These are phyloP conservation scores for Stagonosporopsis rhizophila DNA, from an alignment of 2,329 filamentous ascomycete species.

Conservation along the genomic window DNA sequence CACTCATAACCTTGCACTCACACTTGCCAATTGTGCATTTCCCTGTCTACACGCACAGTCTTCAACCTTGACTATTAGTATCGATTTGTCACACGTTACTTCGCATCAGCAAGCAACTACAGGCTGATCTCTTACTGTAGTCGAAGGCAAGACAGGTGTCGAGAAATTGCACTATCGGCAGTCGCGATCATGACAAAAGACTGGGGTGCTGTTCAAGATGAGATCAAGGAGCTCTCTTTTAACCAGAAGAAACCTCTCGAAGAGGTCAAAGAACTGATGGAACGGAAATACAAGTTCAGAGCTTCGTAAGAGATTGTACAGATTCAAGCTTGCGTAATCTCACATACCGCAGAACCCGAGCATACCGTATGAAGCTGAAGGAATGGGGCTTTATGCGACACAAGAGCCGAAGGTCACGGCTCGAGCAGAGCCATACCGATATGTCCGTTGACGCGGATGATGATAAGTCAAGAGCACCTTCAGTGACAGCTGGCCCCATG, in stretches of 20 bases:
- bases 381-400: conserved; percentile 46
- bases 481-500: conserved; percentile 10
- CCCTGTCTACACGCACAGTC: not conserved
- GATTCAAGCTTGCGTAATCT: not conserved
- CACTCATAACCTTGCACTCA: conserved; percentile 12
- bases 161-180: not conserved
- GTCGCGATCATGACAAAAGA: conserved; percentile 43
- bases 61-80: not conserved
- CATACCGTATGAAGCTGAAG: conserved; percentile 48
- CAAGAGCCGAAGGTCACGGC: conserved; percentile 1
- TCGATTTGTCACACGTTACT: not conserved
- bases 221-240: conserved; percentile 44
- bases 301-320: conserved; percentile 38
- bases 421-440: not conserved
- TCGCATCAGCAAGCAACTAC: not conserved
- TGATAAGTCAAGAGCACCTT: conserved; percentile 16
- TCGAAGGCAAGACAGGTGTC: not conserved
- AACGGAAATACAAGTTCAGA: conserved; percentile 40
- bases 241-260: conserved; percentile 43
- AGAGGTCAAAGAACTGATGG: conserved; percentile 46
- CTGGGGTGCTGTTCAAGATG: conserved; percentile 37
- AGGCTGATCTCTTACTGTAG: too few species aligned
- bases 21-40: not conserved
- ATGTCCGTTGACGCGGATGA: not conserved
- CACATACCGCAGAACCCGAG: conserved; percentile 35